These are phyloP conservation scores for Lagenidium giganteum DNA, from an alignment of 352 stramenopile genomes.

Conservation along the genomic window DNA sequence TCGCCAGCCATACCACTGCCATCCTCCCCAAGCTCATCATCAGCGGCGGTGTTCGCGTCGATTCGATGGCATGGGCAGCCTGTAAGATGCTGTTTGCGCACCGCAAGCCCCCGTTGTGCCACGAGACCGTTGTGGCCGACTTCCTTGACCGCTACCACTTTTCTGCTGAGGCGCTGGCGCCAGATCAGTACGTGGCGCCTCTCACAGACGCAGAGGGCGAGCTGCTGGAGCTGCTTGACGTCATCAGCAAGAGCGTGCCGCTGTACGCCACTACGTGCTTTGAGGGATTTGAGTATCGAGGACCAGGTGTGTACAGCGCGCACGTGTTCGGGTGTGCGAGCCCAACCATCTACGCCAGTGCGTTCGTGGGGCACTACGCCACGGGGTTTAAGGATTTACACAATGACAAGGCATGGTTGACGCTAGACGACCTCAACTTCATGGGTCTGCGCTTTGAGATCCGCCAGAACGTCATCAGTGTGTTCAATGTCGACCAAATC, in stretches of 20 bases:
- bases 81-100: conserved; percentile 43
- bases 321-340: conserved; percentile 24
- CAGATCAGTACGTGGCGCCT: conserved; percentile 4
- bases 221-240: conserved; percentile 34
- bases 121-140: conserved; percentile 35
- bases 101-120: conserved; percentile 43
- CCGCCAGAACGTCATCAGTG: conserved; percentile 15
- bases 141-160: conserved; percentile 36
- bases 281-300: conserved; percentile 33
- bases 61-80: conserved; percentile 45
- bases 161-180: conserved; percentile 2
- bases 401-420: conserved; percentile 12
- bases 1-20: conserved; percentile 8
- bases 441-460: conserved; percentile 15
- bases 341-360: conserved; percentile 1
- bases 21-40: conserved; percentile 30
- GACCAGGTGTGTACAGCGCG: conserved; percentile 18
- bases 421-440: conserved; percentile 13
- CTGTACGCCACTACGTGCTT: conserved; percentile 37
- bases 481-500: conserved; percentile 18
- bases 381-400: conserved; percentile 8
- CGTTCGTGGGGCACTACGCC: conserved; percentile 14
- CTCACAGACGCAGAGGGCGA: conserved; percentile 33
- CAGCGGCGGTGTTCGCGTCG: conserved; percentile 32
- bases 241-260: conserved; percentile 50